A percentile compares a stretch with the other conserved stretches of the same genome.
Evolutionary conservation across 371 early-diverging fungal species (phyloP).

Genomic region (Coemansia sp.): DNA sequence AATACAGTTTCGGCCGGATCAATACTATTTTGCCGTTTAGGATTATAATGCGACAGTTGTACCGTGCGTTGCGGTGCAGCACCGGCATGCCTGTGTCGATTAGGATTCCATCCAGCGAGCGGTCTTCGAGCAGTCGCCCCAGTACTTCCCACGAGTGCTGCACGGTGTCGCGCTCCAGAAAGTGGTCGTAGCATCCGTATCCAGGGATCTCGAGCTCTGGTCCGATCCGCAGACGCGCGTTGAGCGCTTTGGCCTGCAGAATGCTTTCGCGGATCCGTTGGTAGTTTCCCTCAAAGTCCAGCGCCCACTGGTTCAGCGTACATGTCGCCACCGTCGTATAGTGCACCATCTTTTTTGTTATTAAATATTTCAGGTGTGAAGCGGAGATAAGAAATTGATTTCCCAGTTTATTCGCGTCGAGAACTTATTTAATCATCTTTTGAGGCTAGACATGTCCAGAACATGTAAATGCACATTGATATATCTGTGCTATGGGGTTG

Average conservation of each 20-base stretch:
- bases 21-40: conserved; percentile 79
- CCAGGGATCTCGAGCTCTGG: conserved; percentile 97
- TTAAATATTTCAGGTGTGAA: no score
- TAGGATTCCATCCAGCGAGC: conserved; percentile 69
- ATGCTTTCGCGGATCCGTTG: conserved; percentile 84
- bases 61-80: conserved; percentile 82
- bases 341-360: conserved; percentile 21
- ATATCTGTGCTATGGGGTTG: neutral
- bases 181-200: conserved; percentile 97
- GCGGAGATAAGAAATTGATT: neutral
- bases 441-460: no score
- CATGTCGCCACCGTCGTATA: conserved; percentile 78
- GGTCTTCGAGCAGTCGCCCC: conserved; percentile 66
- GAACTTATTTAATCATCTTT: no score
- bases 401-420: no score
- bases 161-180: conserved; percentile 91
- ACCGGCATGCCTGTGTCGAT: conserved; percentile 96
- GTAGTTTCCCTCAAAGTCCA: conserved; percentile 93
- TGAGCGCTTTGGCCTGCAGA: conserved; percentile 72
- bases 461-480: neutral
- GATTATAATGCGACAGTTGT: conserved; percentile 92
- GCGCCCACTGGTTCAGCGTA: conserved; percentile 93
- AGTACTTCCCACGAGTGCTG: conserved; percentile 93
- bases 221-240: conserved; percentile 86
- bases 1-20: conserved; percentile 91